Percentiles rank a stretch among this genome's conserved stretches.
Conservation (phyloP, 306 rosid genomes). For the Luffa aegyptiaca region DNA sequence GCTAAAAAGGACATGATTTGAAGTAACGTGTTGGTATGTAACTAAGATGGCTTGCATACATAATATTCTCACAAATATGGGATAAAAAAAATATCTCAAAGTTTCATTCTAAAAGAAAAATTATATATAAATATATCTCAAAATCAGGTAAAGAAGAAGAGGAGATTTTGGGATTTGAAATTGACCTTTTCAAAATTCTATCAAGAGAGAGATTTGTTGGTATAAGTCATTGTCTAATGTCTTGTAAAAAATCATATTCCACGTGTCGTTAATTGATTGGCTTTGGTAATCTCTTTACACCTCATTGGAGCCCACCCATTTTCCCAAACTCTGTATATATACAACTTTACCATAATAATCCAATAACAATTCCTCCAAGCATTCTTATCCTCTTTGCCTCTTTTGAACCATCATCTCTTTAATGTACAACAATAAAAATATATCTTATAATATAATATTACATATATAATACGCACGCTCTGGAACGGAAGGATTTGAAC, state of each 20-base stretch:
- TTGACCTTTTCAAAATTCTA: neutral
- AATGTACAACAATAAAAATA: too few relatives aligned
- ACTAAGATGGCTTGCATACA: neutral
- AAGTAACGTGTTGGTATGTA: slow-evolving; percentile 7
- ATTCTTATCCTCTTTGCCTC: neutral
- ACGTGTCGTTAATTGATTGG: neutral
- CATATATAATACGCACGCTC: too few relatives aligned
- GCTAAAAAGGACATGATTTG: slow-evolving; percentile 6
- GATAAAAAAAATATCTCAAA: neutral
- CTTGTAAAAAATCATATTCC: neutral
- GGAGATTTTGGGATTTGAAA: neutral
- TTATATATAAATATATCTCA: too few relatives aligned
- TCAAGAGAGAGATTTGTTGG: neutral
- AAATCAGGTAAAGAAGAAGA: neutral
- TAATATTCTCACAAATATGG: slow-evolving; percentile 3
- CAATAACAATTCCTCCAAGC: neutral
- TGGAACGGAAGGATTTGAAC: too few relatives aligned
- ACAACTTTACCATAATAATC: neutral
- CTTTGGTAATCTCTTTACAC: neutral
- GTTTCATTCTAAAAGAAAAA: too few relatives aligned
- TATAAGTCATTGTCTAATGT: neutral
- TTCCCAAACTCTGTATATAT: neutral
- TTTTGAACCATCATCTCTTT: neutral
- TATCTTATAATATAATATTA: too few relatives aligned
- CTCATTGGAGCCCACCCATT: neutral